These are phyloP conservation scores for Pseudohalonectria lignicola DNA, from an alignment of 2,329 filamentous ascomycete genomes.

Conservation along the genomic window DNA sequence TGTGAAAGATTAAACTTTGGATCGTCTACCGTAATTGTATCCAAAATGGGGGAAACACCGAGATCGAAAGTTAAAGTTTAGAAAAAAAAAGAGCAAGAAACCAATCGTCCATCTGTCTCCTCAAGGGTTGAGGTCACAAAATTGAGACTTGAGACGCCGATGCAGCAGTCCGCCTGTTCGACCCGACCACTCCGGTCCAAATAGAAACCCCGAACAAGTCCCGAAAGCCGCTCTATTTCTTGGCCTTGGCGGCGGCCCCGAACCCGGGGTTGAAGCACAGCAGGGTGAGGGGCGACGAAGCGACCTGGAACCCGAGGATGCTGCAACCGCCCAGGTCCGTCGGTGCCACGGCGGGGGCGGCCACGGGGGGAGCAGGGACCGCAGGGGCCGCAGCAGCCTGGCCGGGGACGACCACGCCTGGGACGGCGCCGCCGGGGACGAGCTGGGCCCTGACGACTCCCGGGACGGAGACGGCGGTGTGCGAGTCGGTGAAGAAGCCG, in stretches of 20 bases:
- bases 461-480: slow-evolving; percentile 27
- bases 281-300: neutral
- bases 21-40: too few species aligned
- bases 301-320: slow-evolving; percentile 2
- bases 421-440: slow-evolving; percentile 1
- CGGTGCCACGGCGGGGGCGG: neutral
- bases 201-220: too few species aligned
- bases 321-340: slow-evolving; percentile 1
- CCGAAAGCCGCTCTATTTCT: too few species aligned
- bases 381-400: neutral
- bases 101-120: too few species aligned
- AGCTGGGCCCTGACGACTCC: slow-evolving; percentile 37
- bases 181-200: too few species aligned
- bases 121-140: too few species aligned
- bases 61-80: too few species aligned
- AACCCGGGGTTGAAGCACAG: slow-evolving; percentile 1
- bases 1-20: too few species aligned
- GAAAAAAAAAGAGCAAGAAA: too few species aligned
- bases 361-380: neutral
- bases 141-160: too few species aligned
- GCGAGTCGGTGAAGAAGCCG: slow-evolving; percentile 36
- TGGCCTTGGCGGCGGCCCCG: neutral
- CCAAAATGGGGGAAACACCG: too few species aligned
- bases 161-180: too few species aligned
- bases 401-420: neutral